A percentile compares a stretch with the other conserved stretches of the same genome.
These are phyloP conservation scores for Umbilicaria muhlenbergii DNA, from an alignment of 495 filamentous ascomycete genomes.

Conservation along the genomic window DNA sequence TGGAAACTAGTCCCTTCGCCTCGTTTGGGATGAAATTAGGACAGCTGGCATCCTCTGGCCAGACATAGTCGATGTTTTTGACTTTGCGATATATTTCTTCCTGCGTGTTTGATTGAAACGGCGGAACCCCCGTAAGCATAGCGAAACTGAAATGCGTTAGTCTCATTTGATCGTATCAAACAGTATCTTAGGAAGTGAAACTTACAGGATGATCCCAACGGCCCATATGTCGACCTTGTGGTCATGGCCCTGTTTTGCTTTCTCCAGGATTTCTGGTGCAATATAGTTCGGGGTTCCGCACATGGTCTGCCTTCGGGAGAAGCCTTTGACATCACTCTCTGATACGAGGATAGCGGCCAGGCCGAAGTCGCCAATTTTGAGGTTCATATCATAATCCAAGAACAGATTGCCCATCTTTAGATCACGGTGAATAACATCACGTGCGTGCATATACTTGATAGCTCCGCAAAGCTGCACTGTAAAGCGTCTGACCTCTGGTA, in stretches of 20 bases:
- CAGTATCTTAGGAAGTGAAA: background rate
- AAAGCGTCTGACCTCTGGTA: constrained; percentile 83
- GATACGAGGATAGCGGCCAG: constrained; percentile 84
- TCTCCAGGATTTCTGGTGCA: constrained; percentile 84
- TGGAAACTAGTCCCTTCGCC: constrained; percentile 66
- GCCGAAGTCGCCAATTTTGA: constrained; percentile 96
- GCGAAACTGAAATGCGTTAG: constrained; percentile 45
- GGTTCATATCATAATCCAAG: constrained; percentile 87
- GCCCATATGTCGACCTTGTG: constrained; percentile 96
- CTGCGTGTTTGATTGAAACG: constrained; percentile 73
- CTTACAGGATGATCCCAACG: constrained; percentile 86
- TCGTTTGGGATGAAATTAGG: constrained; percentile 34
- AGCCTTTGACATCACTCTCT: constrained; percentile 51
- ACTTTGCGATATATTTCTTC: constrained; percentile 76
- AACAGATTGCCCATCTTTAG: constrained; percentile 98
- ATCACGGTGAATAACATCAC: constrained; percentile 91
- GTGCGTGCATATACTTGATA: constrained; percentile 90
- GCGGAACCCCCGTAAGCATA: constrained; percentile 78
- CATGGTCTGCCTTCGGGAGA: constrained; percentile 59
- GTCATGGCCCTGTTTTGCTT: constrained; percentile 75
- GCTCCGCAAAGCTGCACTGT: constrained; percentile 89
- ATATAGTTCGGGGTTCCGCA: constrained; percentile 99
- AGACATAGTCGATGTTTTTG: constrained; percentile 54
- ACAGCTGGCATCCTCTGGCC: constrained; percentile 43
- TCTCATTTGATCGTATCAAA: background rate